Conservation (phyloP, 352 stramenopile genomes). For the Globisporangium parvum region DNA sequence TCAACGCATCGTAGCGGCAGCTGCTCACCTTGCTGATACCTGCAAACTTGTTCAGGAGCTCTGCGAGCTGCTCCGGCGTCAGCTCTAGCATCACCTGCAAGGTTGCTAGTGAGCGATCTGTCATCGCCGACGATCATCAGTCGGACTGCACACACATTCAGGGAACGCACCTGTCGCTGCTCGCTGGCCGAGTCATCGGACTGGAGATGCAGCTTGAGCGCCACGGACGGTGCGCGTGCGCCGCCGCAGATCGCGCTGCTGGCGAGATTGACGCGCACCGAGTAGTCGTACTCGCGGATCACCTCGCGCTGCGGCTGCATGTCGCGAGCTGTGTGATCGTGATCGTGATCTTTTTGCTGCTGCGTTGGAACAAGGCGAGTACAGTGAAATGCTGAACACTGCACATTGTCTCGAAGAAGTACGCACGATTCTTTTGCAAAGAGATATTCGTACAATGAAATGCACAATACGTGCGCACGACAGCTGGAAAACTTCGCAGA, state of each 20-base stretch:
- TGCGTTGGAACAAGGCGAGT: too few relatives aligned
- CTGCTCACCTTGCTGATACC: conserved; percentile 32
- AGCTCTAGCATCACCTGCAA: conserved; percentile 46
- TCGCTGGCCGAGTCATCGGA: conserved; percentile 16
- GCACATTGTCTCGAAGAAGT: too few relatives aligned
- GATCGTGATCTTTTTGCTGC: too few relatives aligned
- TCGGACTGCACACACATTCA: background rate
- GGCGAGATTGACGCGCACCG: conserved; percentile 55
- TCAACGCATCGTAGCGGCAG: too few relatives aligned
- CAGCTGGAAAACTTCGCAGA: background rate
- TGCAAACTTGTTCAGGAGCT: conserved; percentile 33
- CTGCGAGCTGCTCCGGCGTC: conserved; percentile 26
- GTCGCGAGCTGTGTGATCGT: too few relatives aligned
- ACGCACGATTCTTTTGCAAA: too few relatives aligned
- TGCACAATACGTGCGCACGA: background rate
- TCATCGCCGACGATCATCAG: background rate
- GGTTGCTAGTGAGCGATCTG: background rate
- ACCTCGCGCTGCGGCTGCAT: conserved; percentile 15
- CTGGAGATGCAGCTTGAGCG: conserved; percentile 46
- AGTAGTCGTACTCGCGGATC: conserved; percentile 71
- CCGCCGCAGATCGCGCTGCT: conserved; percentile 49
- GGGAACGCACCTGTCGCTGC: conserved; percentile 25
- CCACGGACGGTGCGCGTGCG: conserved; percentile 28
- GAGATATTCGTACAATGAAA: too few relatives aligned
- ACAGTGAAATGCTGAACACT: too few relatives aligned